Base-by-base conservation (phyloP, 2,329 filamentous ascomycete genomes). In the Fusarium sp. region DNA sequence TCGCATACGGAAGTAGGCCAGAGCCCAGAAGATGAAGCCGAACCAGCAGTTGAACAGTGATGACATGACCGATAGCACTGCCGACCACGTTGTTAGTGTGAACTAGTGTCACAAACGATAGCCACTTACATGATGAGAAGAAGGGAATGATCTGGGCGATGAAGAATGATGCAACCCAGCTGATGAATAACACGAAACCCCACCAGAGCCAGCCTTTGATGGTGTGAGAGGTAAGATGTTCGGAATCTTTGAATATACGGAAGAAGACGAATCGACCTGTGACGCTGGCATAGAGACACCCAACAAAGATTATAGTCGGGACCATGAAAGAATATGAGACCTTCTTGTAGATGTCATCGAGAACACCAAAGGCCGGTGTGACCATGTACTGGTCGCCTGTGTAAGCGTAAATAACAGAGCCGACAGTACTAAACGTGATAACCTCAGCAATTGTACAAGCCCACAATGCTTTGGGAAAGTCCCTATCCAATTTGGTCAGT, bases 321-420 rank as follows among this genome's bases (percentile, higher is more conserved):
- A 97, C 90, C 93, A 97, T 97, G 82, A 97, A 97, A 7, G 91
- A 93, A 79, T 97, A 97, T 0, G 92, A 88, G 5, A 97, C 85
- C 81, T 97, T 97, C 80, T 95, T 94, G 81, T 90, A 95, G 3
- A 90, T 83, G 50, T 92, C 88, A 39, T 90, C 85, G 17, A 97
- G 82, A 2, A 92, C 94, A 7, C 93, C 94, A 71, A 97, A 97
- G 0, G 94, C 94, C 0, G 94, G 94, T 0, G 91, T 83, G 0
- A 90, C 93, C 81, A 94, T 94, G 83, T 97, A 97, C 75, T 97
- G 90, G 49, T 90, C 93, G 48, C 94, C 94, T 0, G 91, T 93
- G 76, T 93, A 97, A 11, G 84, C 91, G 75, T 97, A 97, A 15
- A 96, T 88, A 63, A 97, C 86, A 4, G 85, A 83, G 17, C 94